Conservation (phyloP, 345 rosid species). For the Pistacia atlantica region DNA sequence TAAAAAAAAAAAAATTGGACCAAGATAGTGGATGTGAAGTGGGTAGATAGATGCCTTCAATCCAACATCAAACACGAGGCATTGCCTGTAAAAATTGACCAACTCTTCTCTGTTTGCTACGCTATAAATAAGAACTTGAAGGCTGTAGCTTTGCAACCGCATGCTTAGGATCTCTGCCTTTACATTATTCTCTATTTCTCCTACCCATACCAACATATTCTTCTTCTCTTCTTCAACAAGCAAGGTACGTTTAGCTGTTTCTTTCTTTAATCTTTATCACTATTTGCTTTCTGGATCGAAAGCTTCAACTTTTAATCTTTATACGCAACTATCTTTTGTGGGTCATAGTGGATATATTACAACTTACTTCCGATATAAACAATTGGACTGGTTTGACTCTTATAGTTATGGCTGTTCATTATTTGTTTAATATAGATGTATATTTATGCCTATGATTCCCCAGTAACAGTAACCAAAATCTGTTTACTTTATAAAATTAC, state of each 20-base stretch:
- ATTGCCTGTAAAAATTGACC: constrained; percentile 27
- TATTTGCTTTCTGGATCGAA: neutral
- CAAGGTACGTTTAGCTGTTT: constrained; percentile 31
- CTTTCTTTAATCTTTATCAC: neutral
- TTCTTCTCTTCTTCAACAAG: constrained; percentile 9
- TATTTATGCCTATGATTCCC: neutral
- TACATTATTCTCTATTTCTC: neutral
- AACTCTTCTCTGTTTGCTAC: neutral
- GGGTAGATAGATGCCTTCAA: neutral
- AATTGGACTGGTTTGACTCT: neutral
- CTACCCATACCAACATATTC: neutral
- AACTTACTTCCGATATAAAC: neutral
- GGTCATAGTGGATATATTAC: constrained; percentile 17
- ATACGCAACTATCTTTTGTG: constrained; percentile 10
- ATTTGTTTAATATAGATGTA: too few species aligned
- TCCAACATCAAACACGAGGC: constrained; percentile 21
- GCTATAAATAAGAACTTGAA: neutral
- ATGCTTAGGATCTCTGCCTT: constrained; percentile 17
- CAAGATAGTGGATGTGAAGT: neutral
- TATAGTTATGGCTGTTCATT: neutral
- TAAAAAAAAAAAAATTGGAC: neutral
- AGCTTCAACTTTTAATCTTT: constrained; percentile 5
- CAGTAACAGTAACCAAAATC: too few species aligned
- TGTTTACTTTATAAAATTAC: neutral
- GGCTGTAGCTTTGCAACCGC: neutral